Evolutionary conservation across 2,329 filamentous ascomycete species (phyloP).

Genomic region (Boeremia exigua): DNA sequence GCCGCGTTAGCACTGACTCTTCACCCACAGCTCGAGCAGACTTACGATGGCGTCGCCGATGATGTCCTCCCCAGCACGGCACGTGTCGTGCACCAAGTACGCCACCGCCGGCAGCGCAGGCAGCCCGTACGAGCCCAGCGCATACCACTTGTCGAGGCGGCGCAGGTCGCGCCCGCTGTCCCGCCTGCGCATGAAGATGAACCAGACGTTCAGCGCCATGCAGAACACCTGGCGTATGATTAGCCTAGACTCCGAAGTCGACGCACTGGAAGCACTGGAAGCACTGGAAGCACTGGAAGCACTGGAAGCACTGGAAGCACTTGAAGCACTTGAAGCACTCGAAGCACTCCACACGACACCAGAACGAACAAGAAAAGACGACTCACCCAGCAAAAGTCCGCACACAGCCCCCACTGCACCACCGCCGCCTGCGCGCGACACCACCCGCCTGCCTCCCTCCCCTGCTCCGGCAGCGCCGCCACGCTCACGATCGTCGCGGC

Average conservation of each 20-base stretch:
- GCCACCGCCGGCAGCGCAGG: conserved; percentile 72
- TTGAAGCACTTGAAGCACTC: too few species aligned
- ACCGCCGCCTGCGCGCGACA: conserved; percentile 71
- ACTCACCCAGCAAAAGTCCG: conserved; percentile 59
- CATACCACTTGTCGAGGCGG: conserved; percentile 73
- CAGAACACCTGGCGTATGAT: conserved; percentile 73
- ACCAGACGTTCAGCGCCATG: conserved; percentile 84
- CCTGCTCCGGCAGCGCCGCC: conserved; percentile 56
- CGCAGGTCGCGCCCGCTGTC: conserved; percentile 70
- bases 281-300: too few species aligned
- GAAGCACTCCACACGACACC: conserved; percentile 55
- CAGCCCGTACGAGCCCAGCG: conserved; percentile 73
- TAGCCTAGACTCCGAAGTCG: too few species aligned
- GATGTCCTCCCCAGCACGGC: conserved; percentile 59
- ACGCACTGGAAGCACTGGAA: too few species aligned
- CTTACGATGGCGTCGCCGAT: conserved; percentile 73
- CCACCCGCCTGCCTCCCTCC: too few species aligned
- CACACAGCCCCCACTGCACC: conserved; percentile 72
- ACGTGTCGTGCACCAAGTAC: conserved; percentile 68
- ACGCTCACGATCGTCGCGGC: conserved; percentile 76
- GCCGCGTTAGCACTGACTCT: neutral
- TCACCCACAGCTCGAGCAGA: neutral
- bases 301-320: too few species aligned
- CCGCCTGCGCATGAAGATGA: conserved; percentile 76
- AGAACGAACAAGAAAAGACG: conserved; percentile 67